Conservation (phyloP, 1,284 basidiomycete species). For the Boletus subluridellus region DNA sequence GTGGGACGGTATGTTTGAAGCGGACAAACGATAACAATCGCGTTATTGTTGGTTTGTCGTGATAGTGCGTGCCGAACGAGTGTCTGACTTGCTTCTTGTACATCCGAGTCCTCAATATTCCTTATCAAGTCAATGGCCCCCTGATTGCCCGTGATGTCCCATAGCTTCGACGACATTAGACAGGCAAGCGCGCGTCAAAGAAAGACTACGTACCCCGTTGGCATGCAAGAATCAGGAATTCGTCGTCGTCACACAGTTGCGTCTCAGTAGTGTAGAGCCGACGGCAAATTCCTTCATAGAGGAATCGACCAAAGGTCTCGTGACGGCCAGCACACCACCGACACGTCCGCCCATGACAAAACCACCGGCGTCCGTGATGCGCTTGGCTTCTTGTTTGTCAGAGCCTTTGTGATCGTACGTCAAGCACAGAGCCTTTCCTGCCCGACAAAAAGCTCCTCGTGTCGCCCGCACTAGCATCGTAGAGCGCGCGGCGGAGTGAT, state of each 20-base stretch:
- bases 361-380: no score
- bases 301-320: conserved; percentile 92
- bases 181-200: no score
- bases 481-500: conserved; percentile 71
- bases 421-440: conserved; percentile 85
- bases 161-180: conserved; percentile 63
- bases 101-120: no score
- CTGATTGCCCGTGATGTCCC: conserved; percentile 96
- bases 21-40: no score
- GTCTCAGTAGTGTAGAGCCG: conserved; percentile 97
- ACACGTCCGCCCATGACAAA: no score
- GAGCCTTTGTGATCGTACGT: conserved; percentile 99
- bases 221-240: conserved; percentile 96
- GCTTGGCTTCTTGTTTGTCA: no score
- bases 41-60: conserved; percentile 84
- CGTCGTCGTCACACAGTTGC: no score
- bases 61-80: conserved; percentile 84
- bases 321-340: conserved; percentile 95
- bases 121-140: conserved; percentile 86
- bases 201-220: conserved; percentile 75
- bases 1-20: conserved; percentile 42
- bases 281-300: conserved; percentile 99
- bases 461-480: conserved; percentile 97
- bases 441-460: conserved; percentile 83
- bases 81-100: conserved; percentile 77